A percentile compares a stretch with the other conserved stretches of the same genome.
These are phyloP conservation scores for Microbotryomycetes sp. DNA, from an alignment of 1,284 basidiomycete genomes.

Conservation along the genomic window DNA sequence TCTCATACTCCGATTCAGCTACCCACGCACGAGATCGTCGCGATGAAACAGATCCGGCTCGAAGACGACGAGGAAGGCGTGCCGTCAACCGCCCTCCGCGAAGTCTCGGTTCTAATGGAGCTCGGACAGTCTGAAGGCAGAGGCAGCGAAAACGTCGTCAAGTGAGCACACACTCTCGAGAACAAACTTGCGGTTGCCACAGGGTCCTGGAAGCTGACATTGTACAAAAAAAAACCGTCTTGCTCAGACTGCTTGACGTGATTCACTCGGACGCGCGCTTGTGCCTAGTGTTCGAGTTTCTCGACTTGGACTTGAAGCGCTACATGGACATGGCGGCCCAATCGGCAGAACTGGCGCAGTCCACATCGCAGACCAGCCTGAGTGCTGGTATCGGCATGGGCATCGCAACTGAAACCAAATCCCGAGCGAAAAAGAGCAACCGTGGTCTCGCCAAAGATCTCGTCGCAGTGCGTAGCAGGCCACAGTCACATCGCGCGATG, in stretches of 20 bases:
- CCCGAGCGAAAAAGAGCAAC: constrained; percentile 14
- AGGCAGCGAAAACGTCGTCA: constrained; percentile 89
- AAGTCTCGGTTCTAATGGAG: constrained; percentile 95
- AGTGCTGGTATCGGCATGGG: constrained; percentile 43
- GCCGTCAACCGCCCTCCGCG: constrained; percentile 92
- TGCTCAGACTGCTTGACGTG: constrained; percentile 77
- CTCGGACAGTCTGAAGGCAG: constrained; percentile 43
- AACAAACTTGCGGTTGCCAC: neutral
- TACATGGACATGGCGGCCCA: constrained; percentile 68
- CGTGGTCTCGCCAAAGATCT: constrained; percentile 23
- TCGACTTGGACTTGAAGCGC: constrained; percentile 88
- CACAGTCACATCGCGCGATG: neutral
- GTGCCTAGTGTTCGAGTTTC: constrained; percentile 93
- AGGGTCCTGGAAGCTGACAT: neutral
- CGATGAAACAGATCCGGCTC: constrained; percentile 94
- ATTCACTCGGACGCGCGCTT: constrained; percentile 95
- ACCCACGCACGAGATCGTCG: constrained; percentile 66
- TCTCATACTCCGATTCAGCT: constrained; percentile 12
- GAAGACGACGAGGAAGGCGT: constrained; percentile 98
- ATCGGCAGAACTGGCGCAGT: constrained; percentile 14
- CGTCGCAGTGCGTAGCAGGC: constrained; percentile 15
- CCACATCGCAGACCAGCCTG: neutral
- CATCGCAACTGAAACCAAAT: constrained; percentile 55
- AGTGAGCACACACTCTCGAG: constrained; percentile 45
- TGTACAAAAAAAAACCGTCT: constrained; percentile 10